Base-by-base conservation (phyloP, 1,139 yeast species). In the Pneumocystis jirovecii region DNA sequence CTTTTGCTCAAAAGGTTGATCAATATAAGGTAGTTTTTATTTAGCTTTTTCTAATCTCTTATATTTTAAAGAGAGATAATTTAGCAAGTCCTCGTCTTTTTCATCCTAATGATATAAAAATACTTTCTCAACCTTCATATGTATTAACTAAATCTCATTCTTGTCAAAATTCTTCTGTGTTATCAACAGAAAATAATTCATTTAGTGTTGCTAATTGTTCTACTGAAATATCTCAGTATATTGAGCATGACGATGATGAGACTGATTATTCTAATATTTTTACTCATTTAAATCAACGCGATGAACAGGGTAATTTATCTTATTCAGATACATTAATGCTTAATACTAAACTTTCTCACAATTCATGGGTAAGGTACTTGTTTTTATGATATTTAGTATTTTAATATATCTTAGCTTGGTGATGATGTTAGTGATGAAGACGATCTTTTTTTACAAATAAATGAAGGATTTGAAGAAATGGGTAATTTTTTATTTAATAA, bases 361-460 rank as follows among this genome's bases (percentile, higher is more conserved):
- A 62, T 29, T 57, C 45, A 25, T 31, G 61, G 45, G 19, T 19
- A 34, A 25, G 34, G 12, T 21, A 21, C 8, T 50, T 21, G 12
- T 50, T 29, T n/a, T 25, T 21, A 45, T 35, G 6, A 17, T 60
- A n/a, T 31, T 21, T 3, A 15, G 21, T 12, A 19, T 45, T 21
- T 40, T 31, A 7, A 63, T 39, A 42, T 39, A 25, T 42, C 10
- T 42, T 42, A 60, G 61, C 31, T 60, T 21, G 19, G 61, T 31
- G 68, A 64, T 40, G 68, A 67, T 29, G 64, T 45, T 39, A 60
- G 59, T 15, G 68, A 68, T 25, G 73, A 71, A 4, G 71, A 69
- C 25, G 75, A 73, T 57, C 74, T 75, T 3, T 74, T 74, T 68
- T 69, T 71, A 1, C 70, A 65, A 2, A 64, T 72, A 15, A 73